Evolutionary conservation across 2,329 filamentous ascomycete species (phyloP), one percentile per base, ranked within the genome.

Genomic region (Proliferodiscus dingleyae): DNA sequence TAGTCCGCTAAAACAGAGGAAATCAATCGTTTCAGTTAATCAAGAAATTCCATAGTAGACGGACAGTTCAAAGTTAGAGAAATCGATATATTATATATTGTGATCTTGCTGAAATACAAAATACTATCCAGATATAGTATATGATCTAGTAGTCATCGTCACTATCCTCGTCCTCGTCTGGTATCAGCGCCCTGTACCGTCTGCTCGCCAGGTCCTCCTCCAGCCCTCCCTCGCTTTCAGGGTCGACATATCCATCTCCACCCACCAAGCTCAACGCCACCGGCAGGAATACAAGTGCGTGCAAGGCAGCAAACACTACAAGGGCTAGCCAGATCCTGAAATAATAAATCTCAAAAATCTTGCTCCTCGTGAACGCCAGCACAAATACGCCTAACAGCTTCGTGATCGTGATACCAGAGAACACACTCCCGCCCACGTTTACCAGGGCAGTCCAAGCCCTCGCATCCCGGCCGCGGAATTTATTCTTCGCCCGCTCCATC

Each of bases 301-400:
- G 93, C 8, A 83, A 76, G 6, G 88, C 88, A 2, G 90, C 94
- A 65, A 95, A 91, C 8, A 94, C 65, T 9, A 98, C 90, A 44
- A 98, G 77, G 5, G 90, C 85, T 15, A 96, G 72, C 93, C 93
- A 98, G 34, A 98, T 87, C 34, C 93, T 80, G 75, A 98, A 98
- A 68, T 98, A 98, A 70, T 98, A 98, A 47, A 98, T 89, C 71
- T 98, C 94, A 60, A 98, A 98, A 62, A 98, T 98, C 78, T 97
- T 98, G 66, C 88, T 95, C 41, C 87, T 75, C 6, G 93, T 98
- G 61, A 96, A 98, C 0, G 93, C 93, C 16, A 98, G 73, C 28
- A 98, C 93, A 37, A 78, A 84, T 0, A 98, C 91, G 3, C 93
- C 93, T 2, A 98, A 72, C 1, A 98, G 76, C 68, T 98, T 98